Evolutionary conservation across 805 yeast species (phyloP).

Genomic region (Ogataea pignaliae): DNA sequence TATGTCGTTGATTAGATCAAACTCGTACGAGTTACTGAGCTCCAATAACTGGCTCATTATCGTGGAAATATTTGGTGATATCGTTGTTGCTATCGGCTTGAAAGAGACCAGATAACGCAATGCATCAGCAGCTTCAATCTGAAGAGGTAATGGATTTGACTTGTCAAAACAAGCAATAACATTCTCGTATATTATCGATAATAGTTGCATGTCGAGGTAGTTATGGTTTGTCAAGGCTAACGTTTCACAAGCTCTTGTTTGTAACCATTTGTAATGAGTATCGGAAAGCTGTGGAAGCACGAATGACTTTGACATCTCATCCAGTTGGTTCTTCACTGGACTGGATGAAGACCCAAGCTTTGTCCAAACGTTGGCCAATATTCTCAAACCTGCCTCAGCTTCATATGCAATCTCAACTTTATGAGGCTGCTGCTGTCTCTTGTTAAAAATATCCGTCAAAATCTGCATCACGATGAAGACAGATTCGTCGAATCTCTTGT

Average conservation of each 20-base stretch:
- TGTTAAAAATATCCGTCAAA: constrained; percentile 43
- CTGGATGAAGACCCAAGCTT: constrained; percentile 47
- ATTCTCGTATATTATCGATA: constrained; percentile 32
- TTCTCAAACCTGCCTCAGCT: constrained; percentile 71
- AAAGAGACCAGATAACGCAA: constrained; percentile 37
- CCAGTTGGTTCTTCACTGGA: constrained; percentile 57
- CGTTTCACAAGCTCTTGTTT: constrained; percentile 65
- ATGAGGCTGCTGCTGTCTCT: constrained; percentile 26
- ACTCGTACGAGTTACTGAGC: constrained; percentile 70
- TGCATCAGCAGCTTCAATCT: constrained; percentile 50
- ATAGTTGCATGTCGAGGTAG: constrained; percentile 24
- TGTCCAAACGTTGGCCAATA: constrained; percentile 64
- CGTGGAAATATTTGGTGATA: constrained; percentile 60
- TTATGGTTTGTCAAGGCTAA: constrained; percentile 30
- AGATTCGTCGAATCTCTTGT: constrained; percentile 31
- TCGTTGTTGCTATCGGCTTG: constrained; percentile 49
- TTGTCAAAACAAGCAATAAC: constrained; percentile 32
- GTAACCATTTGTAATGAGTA: constrained; percentile 54
- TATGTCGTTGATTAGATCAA: constrained; percentile 78
- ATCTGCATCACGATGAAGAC: constrained; percentile 51
- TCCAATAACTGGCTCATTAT: constrained; percentile 73
- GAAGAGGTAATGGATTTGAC: constrained; percentile 42
- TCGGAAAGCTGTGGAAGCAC: constrained; percentile 61
- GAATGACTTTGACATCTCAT: constrained; percentile 50
- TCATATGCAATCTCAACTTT: constrained; percentile 43